phyloP scores from a whole-genome alignment of 805 yeast species.

The Myxozyma nipponensis region DNA sequence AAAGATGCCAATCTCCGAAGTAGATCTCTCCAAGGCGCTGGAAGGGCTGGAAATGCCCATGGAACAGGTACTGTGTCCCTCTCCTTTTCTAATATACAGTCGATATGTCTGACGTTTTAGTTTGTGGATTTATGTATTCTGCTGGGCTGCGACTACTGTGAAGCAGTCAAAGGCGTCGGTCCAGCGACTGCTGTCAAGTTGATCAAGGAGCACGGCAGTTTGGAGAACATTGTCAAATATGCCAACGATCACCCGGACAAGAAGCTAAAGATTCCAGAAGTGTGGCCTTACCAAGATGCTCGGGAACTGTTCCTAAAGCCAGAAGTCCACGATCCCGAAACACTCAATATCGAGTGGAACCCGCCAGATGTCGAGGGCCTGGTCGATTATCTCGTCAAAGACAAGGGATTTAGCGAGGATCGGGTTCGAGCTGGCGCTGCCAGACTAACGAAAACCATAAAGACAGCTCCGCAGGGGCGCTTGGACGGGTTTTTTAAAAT shows the following conservation, averaged over 20 bases:
- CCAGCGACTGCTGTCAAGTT: constrained; percentile 90
- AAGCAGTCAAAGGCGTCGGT: constrained; percentile 91
- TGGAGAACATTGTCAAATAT: constrained; percentile 66
- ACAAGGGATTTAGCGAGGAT: constrained; percentile 91
- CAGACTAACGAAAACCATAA: constrained; percentile 76
- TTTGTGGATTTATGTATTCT: constrained; percentile 90
- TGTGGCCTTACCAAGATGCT: constrained; percentile 91
- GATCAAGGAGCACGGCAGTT: constrained; percentile 75
- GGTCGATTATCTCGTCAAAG: constrained; percentile 73
- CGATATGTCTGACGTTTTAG: constrained; percentile 47
- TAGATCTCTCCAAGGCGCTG: constrained; percentile 60
- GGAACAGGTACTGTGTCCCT: constrained; percentile 1
- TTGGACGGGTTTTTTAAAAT: constrained; percentile 77
- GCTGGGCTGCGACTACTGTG: constrained; percentile 96
- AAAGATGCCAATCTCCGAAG: constrained; percentile 87
- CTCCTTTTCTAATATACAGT: background rate
- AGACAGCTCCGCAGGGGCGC: constrained; percentile 84
- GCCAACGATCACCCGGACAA: constrained; percentile 49
- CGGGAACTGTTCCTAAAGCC: constrained; percentile 79
- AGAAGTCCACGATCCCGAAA: constrained; percentile 62
- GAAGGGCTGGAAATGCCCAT: constrained; percentile 58
- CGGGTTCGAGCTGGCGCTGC: constrained; percentile 84
- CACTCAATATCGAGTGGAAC: constrained; percentile 73
- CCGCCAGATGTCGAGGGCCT: constrained; percentile 86
- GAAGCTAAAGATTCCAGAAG: constrained; percentile 83